Conservation (phyloP, 2,329 filamentous ascomycete species). For the Colletotrichum sp. region DNA sequence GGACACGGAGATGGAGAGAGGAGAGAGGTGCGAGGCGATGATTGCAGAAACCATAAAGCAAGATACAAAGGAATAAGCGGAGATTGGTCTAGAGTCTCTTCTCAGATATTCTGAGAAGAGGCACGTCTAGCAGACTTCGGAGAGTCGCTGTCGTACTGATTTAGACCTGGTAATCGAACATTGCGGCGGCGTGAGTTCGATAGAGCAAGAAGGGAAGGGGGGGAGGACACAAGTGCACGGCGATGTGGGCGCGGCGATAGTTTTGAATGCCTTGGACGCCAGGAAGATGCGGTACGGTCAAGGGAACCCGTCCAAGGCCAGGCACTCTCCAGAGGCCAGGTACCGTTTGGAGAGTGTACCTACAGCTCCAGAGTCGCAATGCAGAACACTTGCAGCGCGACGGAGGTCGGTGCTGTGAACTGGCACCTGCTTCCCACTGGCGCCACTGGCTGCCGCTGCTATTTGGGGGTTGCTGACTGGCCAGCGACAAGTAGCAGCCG, state of each 20-base stretch:
- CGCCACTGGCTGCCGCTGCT: background rate
- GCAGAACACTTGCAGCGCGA: background rate
- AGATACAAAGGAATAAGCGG: slow-evolving; percentile 36
- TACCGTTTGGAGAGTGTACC: background rate
- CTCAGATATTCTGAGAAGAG: slow-evolving; percentile 15
- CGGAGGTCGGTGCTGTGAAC: background rate
- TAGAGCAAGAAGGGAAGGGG: slow-evolving; percentile 39
- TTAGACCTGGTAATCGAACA: slow-evolving; percentile 61
- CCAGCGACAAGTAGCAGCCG: background rate
- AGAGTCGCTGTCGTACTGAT: slow-evolving; percentile 55
- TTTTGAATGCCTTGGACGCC: slow-evolving; percentile 35
- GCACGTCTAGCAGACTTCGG: slow-evolving; percentile 55
- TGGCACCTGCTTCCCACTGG: background rate
- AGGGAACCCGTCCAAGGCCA: background rate
- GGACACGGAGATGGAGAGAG: slow-evolving; percentile 20
- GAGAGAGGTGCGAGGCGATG: slow-evolving; percentile 16
- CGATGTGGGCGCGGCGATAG: slow-evolving; percentile 32
- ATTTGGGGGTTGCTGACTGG: background rate
- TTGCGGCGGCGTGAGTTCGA: slow-evolving; percentile 58
- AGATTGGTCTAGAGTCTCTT: slow-evolving; percentile 34
- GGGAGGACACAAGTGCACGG: slow-evolving; percentile 31
- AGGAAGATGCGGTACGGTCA: background rate
- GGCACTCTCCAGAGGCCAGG: background rate
- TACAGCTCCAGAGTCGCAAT: background rate
- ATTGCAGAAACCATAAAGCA: slow-evolving; percentile 20